These are phyloP conservation scores for Sporothrix luriei DNA, from an alignment of 2,329 filamentous ascomycete genomes.

Conservation along the genomic window DNA sequence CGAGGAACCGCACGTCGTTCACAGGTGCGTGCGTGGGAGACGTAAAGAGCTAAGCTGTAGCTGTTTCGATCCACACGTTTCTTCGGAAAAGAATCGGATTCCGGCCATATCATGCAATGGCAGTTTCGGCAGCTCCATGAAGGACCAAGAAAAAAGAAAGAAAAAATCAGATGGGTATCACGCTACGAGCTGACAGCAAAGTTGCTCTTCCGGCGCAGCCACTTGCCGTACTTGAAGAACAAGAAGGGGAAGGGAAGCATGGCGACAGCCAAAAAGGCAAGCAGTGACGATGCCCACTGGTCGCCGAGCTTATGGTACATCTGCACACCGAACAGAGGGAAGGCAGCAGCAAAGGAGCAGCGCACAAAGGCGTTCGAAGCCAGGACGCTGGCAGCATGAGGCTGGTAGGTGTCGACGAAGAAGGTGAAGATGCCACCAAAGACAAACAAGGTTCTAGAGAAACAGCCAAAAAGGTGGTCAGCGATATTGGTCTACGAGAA, in stretches of 20 bases:
- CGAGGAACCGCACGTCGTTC: neutral
- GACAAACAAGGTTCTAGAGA: slow-evolving; percentile 67
- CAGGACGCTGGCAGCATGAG: slow-evolving; percentile 75
- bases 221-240: slow-evolving; percentile 64
- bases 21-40: neutral
- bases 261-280: slow-evolving; percentile 62
- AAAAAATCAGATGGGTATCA: neutral
- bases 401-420: slow-evolving; percentile 76
- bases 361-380: slow-evolving; percentile 82
- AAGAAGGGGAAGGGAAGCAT: slow-evolving; percentile 68
- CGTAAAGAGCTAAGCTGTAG: neutral
- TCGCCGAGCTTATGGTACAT: slow-evolving; percentile 72
- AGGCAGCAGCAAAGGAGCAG: slow-evolving; percentile 75
- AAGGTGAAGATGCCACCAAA: slow-evolving; percentile 89
- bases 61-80: neutral
- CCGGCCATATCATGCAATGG: neutral
- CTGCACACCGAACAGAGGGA: slow-evolving; percentile 73
- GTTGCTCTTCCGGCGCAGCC: slow-evolving; percentile 57
- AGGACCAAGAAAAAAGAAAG: neutral
- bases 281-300: slow-evolving; percentile 67
- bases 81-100: neutral
- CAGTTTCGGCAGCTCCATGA: neutral
- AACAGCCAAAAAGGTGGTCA: slow-evolving; percentile 38
- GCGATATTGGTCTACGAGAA: slow-evolving; percentile 37
- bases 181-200: slow-evolving; percentile 47